A percentile compares a stretch with the other conserved stretches of the same genome.
Conservation (phyloP, 441 rosid genomes). For the Syzygium syzygioides region DNA sequence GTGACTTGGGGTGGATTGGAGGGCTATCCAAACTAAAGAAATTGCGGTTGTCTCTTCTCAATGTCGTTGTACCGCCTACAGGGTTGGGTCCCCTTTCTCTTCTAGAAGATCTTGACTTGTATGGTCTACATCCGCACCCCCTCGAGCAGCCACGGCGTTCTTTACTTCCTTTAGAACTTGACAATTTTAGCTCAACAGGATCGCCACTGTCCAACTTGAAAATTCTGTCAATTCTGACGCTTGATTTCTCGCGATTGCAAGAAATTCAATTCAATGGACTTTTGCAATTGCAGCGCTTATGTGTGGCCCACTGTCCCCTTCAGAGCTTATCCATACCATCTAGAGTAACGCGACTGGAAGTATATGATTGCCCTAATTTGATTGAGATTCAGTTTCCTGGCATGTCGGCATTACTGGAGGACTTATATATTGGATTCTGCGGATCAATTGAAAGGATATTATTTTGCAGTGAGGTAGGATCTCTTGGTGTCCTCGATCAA, state of each 20-base stretch:
- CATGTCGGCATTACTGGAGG: neutral
- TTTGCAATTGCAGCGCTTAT: fast-evolving
- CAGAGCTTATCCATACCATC: fast-evolving
- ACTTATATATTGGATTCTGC: fast-evolving
- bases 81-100: fast-evolving
- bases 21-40: neutral
- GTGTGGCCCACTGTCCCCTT: fast-evolving
- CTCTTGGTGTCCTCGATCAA: neutral
- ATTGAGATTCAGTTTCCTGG: neutral
- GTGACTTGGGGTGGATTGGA: neutral
- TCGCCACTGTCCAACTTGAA: fast-evolving
- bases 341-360: fast-evolving
- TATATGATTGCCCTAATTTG: fast-evolving
- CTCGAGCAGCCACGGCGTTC: fast-evolving
- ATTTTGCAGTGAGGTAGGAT: neutral
- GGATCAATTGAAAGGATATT: fast-evolving
- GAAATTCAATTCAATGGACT: neutral
- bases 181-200: fast-evolving
- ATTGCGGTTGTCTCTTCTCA: fast-evolving
- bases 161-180: fast-evolving
- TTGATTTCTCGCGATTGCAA: fast-evolving
- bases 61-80: fast-evolving
- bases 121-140: too few relatives aligned
- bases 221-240: fast-evolving
- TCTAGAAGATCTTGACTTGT: fast-evolving